Conservation (phyloP, 2,329 filamentous ascomycete genomes). For the Leptosphaerulina australis region DNA sequence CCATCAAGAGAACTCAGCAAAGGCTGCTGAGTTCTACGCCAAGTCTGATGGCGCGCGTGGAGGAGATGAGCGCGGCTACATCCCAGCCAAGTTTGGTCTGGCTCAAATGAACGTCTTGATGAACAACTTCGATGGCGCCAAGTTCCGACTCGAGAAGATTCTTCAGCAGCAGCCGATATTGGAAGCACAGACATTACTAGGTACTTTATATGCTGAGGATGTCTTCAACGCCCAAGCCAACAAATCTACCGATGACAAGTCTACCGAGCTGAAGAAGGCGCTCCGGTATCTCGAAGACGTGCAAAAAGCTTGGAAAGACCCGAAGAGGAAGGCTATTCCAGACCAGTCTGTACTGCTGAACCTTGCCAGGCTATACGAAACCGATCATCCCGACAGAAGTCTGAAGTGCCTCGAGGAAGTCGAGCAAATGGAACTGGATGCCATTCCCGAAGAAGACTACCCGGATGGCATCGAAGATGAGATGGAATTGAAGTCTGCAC, state of each 20-base stretch:
- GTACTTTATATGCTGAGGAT: constrained; percentile 92
- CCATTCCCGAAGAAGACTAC: constrained; percentile 72
- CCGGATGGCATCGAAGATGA: constrained; percentile 59
- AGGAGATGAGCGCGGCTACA: constrained; percentile 85
- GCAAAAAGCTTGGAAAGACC: constrained; percentile 87
- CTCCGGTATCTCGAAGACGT: constrained; percentile 83
- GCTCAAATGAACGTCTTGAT: constrained; percentile 87
- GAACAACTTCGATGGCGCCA: constrained; percentile 87
- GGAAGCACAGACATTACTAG: constrained; percentile 90
- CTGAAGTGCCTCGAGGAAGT: constrained; percentile 90
- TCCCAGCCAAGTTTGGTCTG: constrained; percentile 92
- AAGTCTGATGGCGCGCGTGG: constrained; percentile 90
- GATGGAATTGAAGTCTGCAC: constrained; percentile 60
- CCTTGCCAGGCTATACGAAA: constrained; percentile 88
- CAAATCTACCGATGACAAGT: constrained; percentile 83
- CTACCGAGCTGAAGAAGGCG: constrained; percentile 82
- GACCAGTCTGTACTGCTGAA: constrained; percentile 91
- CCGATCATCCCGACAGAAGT: constrained; percentile 83
- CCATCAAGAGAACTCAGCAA: constrained; percentile 74
- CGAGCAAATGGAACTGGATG: constrained; percentile 84
- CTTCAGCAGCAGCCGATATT: constrained; percentile 81
- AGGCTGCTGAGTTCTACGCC: constrained; percentile 84
- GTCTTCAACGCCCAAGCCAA: constrained; percentile 78
- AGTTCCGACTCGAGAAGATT: constrained; percentile 92
- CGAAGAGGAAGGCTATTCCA: constrained; percentile 79